Evolutionary conservation across 2,329 filamentous ascomycete genomes (phyloP).

Genomic region (Alternaria angustiovoidea): DNA sequence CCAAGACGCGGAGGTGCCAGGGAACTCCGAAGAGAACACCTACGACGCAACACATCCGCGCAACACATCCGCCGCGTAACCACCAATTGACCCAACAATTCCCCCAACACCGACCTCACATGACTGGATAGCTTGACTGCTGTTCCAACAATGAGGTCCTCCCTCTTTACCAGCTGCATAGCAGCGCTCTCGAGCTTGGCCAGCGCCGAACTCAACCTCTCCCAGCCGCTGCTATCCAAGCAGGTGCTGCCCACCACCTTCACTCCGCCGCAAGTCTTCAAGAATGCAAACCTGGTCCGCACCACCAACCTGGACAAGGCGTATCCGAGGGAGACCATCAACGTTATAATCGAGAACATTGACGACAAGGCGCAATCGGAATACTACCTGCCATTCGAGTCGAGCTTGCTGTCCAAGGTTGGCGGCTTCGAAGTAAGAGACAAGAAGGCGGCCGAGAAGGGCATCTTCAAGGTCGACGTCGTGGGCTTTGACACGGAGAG

Average conservation of each 20-base stretch:
- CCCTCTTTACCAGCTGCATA: conserved; percentile 52
- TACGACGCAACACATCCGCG: conserved; percentile 44
- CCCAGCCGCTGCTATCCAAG: conserved; percentile 63
- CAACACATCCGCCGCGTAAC: conserved; percentile 20
- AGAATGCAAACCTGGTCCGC: conserved; percentile 90
- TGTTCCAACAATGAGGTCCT: conserved; percentile 51
- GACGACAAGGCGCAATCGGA: conserved; percentile 80
- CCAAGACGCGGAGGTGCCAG: conserved; percentile 33
- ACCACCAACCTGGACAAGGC: conserved; percentile 92
- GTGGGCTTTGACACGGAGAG: conserved; percentile 66
- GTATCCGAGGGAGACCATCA: conserved; percentile 88
- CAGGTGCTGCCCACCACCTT: conserved; percentile 65
- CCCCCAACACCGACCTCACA: conserved; percentile 30
- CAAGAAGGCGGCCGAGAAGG: conserved; percentile 77
- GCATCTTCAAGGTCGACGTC: conserved; percentile 72
- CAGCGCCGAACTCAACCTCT: conserved; percentile 65
- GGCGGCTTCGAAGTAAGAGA: conserved; percentile 92
- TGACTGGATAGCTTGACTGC: conserved; percentile 43
- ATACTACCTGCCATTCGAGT: conserved; percentile 89
- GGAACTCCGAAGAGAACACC: conserved; percentile 46
- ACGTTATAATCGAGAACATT: conserved; percentile 92
- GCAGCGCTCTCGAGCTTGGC: conserved; percentile 69
- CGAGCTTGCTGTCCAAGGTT: conserved; percentile 75
- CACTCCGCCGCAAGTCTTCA: conserved; percentile 88
- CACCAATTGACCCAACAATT: conserved; percentile 26